phyloP scores from a whole-genome alignment of 202 grass and related monocot genomes.

The Musa balbisiana region DNA sequence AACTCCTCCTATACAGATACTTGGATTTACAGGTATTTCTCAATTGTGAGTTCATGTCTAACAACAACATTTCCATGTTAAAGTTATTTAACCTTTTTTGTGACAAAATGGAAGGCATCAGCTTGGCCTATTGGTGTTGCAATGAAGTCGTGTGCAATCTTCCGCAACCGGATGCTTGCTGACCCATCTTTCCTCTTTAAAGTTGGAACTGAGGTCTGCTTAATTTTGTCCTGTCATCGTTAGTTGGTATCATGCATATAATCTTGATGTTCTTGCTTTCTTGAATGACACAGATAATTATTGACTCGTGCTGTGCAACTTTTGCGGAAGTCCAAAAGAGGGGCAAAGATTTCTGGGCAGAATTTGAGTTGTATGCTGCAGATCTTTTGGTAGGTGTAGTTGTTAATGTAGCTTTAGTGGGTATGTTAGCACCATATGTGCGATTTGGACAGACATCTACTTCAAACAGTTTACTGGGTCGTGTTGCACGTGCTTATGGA shows the following conservation, averaged over 20 bases:
- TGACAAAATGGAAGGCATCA: constrained; percentile 44
- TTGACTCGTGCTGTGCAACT: constrained; percentile 78
- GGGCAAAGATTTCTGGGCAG: constrained; percentile 86
- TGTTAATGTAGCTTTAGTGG: constrained; percentile 87
- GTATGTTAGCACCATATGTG: constrained; percentile 89
- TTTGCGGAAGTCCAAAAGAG: constrained; percentile 92
- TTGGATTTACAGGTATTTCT: constrained; percentile 62
- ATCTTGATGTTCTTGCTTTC: not conserved
- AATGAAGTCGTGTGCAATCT: constrained; percentile 47
- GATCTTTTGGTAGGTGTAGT: constrained; percentile 91
- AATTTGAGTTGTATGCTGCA: constrained; percentile 82
- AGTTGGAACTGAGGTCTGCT: constrained; percentile 72
- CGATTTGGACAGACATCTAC: constrained; percentile 52
- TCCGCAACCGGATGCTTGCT: constrained; percentile 84
- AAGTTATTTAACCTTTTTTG: constrained; percentile 13
- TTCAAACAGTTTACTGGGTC: constrained; percentile 58
- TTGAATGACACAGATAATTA: constrained; percentile 60
- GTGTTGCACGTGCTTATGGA: constrained; percentile 64
- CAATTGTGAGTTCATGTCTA: not conserved
- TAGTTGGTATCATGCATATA: not conserved
- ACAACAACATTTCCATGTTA: not conserved
- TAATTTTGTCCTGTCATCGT: not conserved
- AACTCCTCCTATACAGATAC: constrained; percentile 66
- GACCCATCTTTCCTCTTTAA: constrained; percentile 96
- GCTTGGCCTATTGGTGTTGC: constrained; percentile 63